These are phyloP conservation scores for Nicotiana attenuata DNA, from an alignment of 257 asterid species.

Conservation along the genomic window DNA sequence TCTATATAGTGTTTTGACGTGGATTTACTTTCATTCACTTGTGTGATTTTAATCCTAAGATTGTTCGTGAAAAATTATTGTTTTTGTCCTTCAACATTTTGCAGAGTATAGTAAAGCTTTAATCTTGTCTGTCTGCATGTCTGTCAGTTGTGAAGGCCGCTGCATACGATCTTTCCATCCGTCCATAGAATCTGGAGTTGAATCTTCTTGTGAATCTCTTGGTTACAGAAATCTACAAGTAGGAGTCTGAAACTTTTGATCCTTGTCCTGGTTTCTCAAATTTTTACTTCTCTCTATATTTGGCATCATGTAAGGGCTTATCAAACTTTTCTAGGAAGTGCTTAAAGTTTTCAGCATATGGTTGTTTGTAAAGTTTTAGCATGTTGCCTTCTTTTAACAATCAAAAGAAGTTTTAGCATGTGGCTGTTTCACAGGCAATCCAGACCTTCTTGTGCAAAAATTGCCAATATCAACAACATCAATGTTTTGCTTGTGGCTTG, in stretches of 20 bases:
- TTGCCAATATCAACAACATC: slow-evolving; percentile 58
- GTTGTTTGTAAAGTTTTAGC: slow-evolving; percentile 11
- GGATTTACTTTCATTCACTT: neutral
- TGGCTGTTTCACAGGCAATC: slow-evolving; percentile 40
- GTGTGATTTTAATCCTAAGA: neutral
- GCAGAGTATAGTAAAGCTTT: neutral
- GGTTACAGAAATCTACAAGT: slow-evolving; percentile 42
- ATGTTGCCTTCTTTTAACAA: neutral
- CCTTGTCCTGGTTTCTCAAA: neutral
- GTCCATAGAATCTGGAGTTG: slow-evolving; percentile 50
- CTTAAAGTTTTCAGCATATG: slow-evolving; percentile 1
- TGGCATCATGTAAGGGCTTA: neutral
- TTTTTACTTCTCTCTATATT: neutral
- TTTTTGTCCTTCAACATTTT: neutral
- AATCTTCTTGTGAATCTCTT: slow-evolving; percentile 60
- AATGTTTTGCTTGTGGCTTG: slow-evolving; percentile 62
- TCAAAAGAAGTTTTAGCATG: neutral
- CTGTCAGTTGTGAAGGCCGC: slow-evolving; percentile 72
- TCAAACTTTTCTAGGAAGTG: neutral
- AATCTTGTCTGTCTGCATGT: slow-evolving; percentile 10
- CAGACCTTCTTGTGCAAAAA: slow-evolving; percentile 55
- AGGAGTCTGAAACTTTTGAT: slow-evolving; percentile 30
- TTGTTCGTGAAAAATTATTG: neutral
- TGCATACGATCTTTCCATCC: slow-evolving; percentile 81
- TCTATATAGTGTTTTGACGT: neutral